These are phyloP conservation scores for Lepiota brunneoincarnata DNA, from an alignment of 768 basidiomycete genomes.

Conservation along the genomic window DNA sequence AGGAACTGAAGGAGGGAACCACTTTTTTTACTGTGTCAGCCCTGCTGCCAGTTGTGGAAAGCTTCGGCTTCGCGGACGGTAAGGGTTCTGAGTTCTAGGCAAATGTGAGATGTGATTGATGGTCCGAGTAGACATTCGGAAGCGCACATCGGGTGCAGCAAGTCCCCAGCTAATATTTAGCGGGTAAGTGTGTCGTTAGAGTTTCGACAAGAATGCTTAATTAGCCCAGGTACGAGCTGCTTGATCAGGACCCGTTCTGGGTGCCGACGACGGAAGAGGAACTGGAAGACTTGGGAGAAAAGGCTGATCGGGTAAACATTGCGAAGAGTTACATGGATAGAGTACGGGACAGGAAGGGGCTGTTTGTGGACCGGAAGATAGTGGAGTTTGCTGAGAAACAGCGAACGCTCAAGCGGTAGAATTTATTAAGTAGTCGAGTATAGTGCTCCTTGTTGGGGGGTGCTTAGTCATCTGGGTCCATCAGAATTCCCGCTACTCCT, in stretches of 20 bases:
- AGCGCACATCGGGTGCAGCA: slow-evolving; percentile 93
- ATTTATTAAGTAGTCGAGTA: background rate
- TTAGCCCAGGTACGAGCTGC: slow-evolving; percentile 74
- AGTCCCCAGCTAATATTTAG: slow-evolving; percentile 97
- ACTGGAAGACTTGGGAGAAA: slow-evolving; percentile 94
- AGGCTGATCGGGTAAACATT: slow-evolving; percentile 90
- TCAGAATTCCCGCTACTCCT: slow-evolving; percentile 5
- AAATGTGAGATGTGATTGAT: background rate
- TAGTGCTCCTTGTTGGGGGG: slow-evolving; percentile 2
- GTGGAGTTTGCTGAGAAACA: slow-evolving; percentile 98
- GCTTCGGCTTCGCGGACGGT: slow-evolving; percentile 98
- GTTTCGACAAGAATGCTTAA: background rate
- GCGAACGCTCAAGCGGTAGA: slow-evolving; percentile 72
- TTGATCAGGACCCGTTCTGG: slow-evolving; percentile 97
- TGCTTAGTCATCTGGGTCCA: slow-evolving; percentile 8
- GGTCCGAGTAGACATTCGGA: slow-evolving; percentile 81
- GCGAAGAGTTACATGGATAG: slow-evolving; percentile 91
- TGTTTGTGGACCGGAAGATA: slow-evolving; percentile 94
- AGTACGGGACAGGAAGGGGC: slow-evolving; percentile 88
- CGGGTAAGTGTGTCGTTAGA: slow-evolving; percentile 53
- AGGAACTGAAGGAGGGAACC: slow-evolving; percentile 99
- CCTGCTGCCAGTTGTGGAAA: slow-evolving; percentile 91
- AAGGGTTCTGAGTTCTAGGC: slow-evolving; percentile 17
- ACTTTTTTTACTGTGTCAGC: slow-evolving; percentile 92
- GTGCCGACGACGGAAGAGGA: slow-evolving; percentile 97